Conservation (phyloP, 768 basidiomycete species). For the Russula brevipes region DNA sequence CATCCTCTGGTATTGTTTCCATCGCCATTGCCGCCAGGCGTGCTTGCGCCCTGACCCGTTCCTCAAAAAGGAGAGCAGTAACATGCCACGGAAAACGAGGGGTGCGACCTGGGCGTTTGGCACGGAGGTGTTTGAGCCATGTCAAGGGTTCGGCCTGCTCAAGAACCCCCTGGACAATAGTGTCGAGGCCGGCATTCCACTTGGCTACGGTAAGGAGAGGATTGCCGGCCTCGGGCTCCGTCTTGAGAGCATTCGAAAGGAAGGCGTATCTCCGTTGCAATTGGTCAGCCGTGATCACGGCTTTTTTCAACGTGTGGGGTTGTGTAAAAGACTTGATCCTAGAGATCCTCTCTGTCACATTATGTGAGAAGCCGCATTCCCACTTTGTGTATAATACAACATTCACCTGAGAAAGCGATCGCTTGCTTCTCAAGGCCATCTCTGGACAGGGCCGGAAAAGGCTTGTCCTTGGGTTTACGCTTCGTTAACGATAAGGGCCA, state of each 20-base stretch:
- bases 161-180: slow-evolving; percentile 44
- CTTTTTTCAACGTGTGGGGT: slow-evolving; percentile 56
- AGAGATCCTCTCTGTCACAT: slow-evolving; percentile 48
- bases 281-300: slow-evolving; percentile 59
- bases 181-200: slow-evolving; percentile 56
- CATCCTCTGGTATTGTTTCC: slow-evolving; percentile 45
- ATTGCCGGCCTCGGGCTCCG: slow-evolving; percentile 36
- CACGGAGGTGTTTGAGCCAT: slow-evolving; percentile 64
- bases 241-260: slow-evolving; percentile 40
- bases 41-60: slow-evolving; percentile 47
- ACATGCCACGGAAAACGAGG: slow-evolving; percentile 53
- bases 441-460: slow-evolving; percentile 40
- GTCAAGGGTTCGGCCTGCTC: slow-evolving; percentile 65
- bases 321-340: slow-evolving; percentile 47
- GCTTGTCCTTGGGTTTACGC: slow-evolving; percentile 56
- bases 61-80: slow-evolving; percentile 64
- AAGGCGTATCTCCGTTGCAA: slow-evolving; percentile 58
- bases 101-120: slow-evolving; percentile 37
- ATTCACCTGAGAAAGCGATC: slow-evolving; percentile 49
- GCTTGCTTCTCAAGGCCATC: slow-evolving; percentile 55
- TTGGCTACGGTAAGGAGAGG: slow-evolving; percentile 44
- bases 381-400: not conserved
- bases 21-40: slow-evolving; percentile 37
- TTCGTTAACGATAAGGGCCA: slow-evolving; percentile 59
- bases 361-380: not conserved